phyloP scores from a whole-genome alignment of 2,329 filamentous ascomycete species.

The Pseudogymnoascus sp. region DNA sequence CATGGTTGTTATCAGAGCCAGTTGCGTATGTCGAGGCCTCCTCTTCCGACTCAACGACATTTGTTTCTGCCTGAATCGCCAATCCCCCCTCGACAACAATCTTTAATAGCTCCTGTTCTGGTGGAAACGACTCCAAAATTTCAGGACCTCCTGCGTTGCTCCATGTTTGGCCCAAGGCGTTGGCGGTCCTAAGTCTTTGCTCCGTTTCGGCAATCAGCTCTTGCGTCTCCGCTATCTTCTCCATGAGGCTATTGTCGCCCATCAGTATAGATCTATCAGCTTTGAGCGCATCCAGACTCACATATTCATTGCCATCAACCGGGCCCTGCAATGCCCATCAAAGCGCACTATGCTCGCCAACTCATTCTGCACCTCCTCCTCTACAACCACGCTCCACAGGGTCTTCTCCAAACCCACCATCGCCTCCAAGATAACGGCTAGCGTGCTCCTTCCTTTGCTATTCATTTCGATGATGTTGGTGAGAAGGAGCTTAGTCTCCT shows the following conservation, averaged over 20 bases:
- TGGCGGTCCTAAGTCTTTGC: background rate
- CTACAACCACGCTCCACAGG: background rate
- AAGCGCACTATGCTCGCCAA: background rate
- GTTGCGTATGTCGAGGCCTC: background rate
- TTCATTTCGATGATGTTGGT: background rate
- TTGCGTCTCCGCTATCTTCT: background rate
- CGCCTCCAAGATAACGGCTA: background rate
- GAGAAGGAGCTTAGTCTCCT: constrained; percentile 2
- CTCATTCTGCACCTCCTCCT: background rate
- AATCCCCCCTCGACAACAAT: background rate
- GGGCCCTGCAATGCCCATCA: background rate
- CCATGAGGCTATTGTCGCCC: background rate
- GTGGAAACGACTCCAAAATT: background rate
- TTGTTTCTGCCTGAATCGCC: no score
- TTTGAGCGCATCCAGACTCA: background rate
- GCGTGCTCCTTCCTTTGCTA: background rate
- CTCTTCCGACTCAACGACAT: background rate
- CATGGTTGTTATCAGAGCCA: background rate
- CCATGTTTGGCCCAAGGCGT: background rate
- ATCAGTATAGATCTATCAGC: background rate
- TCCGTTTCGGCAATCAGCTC: background rate
- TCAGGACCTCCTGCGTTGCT: background rate
- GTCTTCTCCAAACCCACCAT: background rate
- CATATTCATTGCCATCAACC: background rate
- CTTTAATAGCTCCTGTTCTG: background rate